These are phyloP conservation scores for Westerdykella sp. DNA, from an alignment of 2,329 filamentous ascomycete species.

Conservation along the genomic window DNA sequence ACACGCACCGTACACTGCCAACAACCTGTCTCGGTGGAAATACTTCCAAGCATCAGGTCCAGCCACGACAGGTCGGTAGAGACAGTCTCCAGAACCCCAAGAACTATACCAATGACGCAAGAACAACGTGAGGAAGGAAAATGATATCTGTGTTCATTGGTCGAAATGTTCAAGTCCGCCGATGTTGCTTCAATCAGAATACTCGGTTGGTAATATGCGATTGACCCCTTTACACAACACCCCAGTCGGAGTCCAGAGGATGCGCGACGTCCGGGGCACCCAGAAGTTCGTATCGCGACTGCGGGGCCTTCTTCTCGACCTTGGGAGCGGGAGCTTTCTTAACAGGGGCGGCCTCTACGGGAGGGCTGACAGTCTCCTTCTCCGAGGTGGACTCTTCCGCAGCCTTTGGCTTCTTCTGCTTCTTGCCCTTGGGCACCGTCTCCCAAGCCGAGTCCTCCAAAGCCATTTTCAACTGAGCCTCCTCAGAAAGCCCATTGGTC, in stretches of 20 bases:
- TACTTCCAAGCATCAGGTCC: too few relatives aligned
- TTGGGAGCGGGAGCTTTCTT: conserved; percentile 18
- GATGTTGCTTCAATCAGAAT: too few relatives aligned
- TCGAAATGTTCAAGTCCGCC: too few relatives aligned
- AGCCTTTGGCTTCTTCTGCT: conserved; percentile 47
- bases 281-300: conserved; percentile 27
- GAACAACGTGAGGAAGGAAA: too few relatives aligned
- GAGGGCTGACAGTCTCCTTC: conserved; percentile 14
- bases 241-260: conserved; percentile 38
- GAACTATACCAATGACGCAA: too few relatives aligned
- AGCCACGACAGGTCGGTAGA: too few relatives aligned
- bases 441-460: conserved; percentile 54
- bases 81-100: too few relatives aligned
- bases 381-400: conserved; percentile 42
- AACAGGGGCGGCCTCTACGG: conserved; percentile 14
- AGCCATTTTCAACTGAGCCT: conserved; percentile 53
- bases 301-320: conserved; percentile 23
- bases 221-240: conserved; percentile 26
- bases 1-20: too few relatives aligned
- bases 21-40: too few relatives aligned
- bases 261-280: conserved; percentile 22
- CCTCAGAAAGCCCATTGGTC: conserved; percentile 51
- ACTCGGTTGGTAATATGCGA: too few relatives aligned
- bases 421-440: conserved; percentile 52
- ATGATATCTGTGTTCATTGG: too few relatives aligned